phyloP scores from a whole-genome alignment of 148 eudicot genomes.

The Agrostemma githago region DNA sequence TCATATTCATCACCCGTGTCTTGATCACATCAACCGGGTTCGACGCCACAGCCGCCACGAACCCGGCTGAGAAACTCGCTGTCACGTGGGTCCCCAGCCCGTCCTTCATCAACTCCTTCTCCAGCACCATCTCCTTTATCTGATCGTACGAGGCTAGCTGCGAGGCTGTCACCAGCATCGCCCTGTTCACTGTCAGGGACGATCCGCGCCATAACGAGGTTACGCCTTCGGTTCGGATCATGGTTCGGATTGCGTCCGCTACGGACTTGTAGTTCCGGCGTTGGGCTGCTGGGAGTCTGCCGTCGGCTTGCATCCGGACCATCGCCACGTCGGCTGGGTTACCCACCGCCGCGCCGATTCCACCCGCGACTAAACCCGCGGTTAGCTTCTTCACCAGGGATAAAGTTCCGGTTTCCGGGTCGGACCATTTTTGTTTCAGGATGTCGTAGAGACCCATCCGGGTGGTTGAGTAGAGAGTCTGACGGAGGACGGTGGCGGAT shows the following conservation, averaged over 20 bases:
- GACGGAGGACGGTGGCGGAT: conserved; percentile 82
- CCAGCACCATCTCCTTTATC: conserved; percentile 54
- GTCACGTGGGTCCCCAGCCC: conserved; percentile 86
- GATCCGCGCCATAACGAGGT: conserved; percentile 83
- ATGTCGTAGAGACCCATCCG: conserved; percentile 84
- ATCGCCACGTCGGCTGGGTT: conserved; percentile 94
- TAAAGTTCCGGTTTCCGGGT: conserved; percentile 42
- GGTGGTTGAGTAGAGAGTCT: conserved; percentile 78
- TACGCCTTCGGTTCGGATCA: conserved; percentile 58
- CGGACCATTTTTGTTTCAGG: conserved; percentile 58
- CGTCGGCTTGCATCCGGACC: conserved; percentile 99
- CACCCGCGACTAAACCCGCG: conserved; percentile 82
- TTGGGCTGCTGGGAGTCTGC: conserved; percentile 58
- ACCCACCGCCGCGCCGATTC: conserved; percentile 85
- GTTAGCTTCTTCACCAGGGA: conserved; percentile 46
- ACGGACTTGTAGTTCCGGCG: conserved; percentile 77
- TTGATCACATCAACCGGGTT: conserved; percentile 92
- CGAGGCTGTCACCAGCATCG: conserved; percentile 85
- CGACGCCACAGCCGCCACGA: conserved; percentile 83
- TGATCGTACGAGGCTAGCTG: conserved; percentile 85
- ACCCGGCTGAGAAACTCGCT: conserved; percentile 84
- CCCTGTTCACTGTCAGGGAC: conserved; percentile 83
- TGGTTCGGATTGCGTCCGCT: conserved; percentile 53
- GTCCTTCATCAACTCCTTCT: conserved; percentile 54
- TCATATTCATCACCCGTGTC: conserved; percentile 93